These are phyloP conservation scores for Huntiella moniliformis DNA, from an alignment of 2,329 filamentous ascomycete species.

Conservation along the genomic window DNA sequence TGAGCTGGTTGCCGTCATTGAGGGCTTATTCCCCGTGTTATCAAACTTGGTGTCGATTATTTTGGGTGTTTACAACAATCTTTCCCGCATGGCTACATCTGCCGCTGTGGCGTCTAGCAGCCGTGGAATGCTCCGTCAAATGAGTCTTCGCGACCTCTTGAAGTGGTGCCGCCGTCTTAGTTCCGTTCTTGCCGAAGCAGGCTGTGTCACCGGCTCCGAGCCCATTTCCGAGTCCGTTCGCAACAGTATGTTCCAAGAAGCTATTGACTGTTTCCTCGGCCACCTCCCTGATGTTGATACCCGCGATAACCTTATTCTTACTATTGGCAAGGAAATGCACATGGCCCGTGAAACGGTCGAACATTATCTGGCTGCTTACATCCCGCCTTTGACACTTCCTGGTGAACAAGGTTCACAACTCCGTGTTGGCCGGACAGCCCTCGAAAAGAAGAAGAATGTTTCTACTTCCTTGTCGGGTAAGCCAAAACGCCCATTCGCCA, in stretches of 20 bases:
- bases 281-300: slow-evolving; percentile 50
- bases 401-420: slow-evolving; percentile 28
- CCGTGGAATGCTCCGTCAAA: slow-evolving; percentile 32
- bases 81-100: slow-evolving; percentile 24
- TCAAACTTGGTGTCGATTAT: slow-evolving; percentile 40
- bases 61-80: slow-evolving; percentile 37
- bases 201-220: slow-evolving; percentile 48
- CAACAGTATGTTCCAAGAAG: slow-evolving; percentile 84
- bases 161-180: slow-evolving; percentile 77
- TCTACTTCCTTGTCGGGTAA: slow-evolving; percentile 27
- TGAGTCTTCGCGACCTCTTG: slow-evolving; percentile 60
- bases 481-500: slow-evolving; percentile 58
- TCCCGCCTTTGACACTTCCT: slow-evolving; percentile 48
- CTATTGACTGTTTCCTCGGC: slow-evolving; percentile 78
- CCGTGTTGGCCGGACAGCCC: slow-evolving; percentile 44
- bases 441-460: slow-evolving; percentile 37
- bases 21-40: slow-evolving; percentile 51
- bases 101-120: slow-evolving; percentile 21
- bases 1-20: slow-evolving; percentile 60
- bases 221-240: slow-evolving; percentile 50
- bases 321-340: slow-evolving; percentile 72
- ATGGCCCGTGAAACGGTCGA: slow-evolving; percentile 66
- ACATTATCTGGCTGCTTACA: slow-evolving; percentile 55
- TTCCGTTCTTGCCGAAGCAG: slow-evolving; percentile 40
- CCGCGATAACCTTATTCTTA: slow-evolving; percentile 40